phyloP scores from a whole-genome alignment of 2,329 filamentous ascomycete genomes.

The Ophiocordyceps camponoti-rufipedis region DNA sequence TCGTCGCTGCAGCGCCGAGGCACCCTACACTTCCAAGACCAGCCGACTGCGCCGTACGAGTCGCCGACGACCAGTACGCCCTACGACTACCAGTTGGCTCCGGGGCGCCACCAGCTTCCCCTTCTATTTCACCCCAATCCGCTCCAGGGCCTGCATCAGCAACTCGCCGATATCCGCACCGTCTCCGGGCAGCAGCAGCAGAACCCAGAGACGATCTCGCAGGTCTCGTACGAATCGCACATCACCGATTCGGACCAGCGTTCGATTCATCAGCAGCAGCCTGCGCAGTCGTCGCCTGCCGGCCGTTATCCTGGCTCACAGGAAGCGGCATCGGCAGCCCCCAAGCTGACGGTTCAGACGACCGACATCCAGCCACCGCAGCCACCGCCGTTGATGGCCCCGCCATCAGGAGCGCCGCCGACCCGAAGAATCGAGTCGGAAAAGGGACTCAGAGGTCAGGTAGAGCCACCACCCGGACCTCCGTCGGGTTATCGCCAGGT shows the following conservation, averaged over 20 bases:
- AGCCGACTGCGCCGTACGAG: slow-evolving; percentile 12
- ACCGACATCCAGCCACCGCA: slow-evolving; percentile 11
- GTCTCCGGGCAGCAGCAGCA: slow-evolving; percentile 18
- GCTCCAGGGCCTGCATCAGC: slow-evolving; percentile 13
- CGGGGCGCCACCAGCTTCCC: slow-evolving; percentile 13
- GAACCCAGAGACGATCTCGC: slow-evolving; percentile 42
- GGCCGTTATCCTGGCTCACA: slow-evolving; percentile 20
- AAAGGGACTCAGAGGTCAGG: slow-evolving; percentile 22
- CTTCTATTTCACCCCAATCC: slow-evolving; percentile 5
- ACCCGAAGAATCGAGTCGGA: slow-evolving; percentile 32
- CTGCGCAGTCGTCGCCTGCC: slow-evolving; percentile 24
- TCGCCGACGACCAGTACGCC: slow-evolving; percentile 13
- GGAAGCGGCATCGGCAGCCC: slow-evolving; percentile 13
- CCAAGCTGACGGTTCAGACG: slow-evolving; percentile 11
- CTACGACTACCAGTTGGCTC: slow-evolving; percentile 10
- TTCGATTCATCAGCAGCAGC: slow-evolving; percentile 23
- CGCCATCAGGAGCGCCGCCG: slow-evolving; percentile 21
- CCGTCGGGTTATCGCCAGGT: slow-evolving; percentile 34
- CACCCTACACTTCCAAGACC: slow-evolving; percentile 11
- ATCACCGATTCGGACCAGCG: slow-evolving; percentile 28
- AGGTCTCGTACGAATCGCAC: slow-evolving; percentile 43
- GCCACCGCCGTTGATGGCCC: slow-evolving; percentile 27
- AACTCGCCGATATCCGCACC: slow-evolving; percentile 16
- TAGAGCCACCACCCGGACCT: slow-evolving; percentile 24
- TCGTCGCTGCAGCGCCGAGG: slow-evolving; percentile 6